A percentile compares a stretch with the other conserved stretches of the same genome.
Conservation (phyloP, 345 rosid genomes). For the Leavenworthia alabamica region DNA sequence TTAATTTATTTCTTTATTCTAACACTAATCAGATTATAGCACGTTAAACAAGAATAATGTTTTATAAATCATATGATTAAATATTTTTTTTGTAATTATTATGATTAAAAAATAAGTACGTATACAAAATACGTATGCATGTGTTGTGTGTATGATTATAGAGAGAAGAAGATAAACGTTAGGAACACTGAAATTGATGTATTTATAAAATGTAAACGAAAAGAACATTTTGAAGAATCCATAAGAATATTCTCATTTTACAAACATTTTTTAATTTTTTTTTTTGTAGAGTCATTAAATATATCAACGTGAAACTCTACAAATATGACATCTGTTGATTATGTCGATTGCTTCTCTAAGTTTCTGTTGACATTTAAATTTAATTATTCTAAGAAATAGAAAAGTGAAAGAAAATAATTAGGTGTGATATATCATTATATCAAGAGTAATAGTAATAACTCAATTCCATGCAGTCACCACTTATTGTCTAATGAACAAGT, state of each 20-base stretch:
- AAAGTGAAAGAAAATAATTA: background rate
- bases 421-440: too few species aligned
- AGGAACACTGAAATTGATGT: background rate
- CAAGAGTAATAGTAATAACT: background rate
- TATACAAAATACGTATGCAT: background rate
- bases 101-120: background rate
- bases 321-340: background rate
- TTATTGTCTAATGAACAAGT: background rate
- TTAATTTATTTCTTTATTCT: background rate
- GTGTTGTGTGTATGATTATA: background rate
- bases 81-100: background rate
- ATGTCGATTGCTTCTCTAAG: background rate
- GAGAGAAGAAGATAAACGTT: background rate
- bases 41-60: background rate
- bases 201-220: background rate
- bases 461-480: background rate
- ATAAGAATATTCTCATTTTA: constrained; percentile 14
- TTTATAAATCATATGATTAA: background rate
- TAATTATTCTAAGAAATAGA: background rate
- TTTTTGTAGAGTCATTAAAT: background rate
- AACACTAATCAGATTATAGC: background rate
- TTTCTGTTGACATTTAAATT: background rate
- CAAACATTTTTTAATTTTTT: background rate
- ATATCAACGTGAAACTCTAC: background rate
- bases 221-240: constrained; percentile 4